Evolutionary conservation across 2,329 filamentous ascomycete species (phyloP), one percentile per base, ranked within the genome.

Genomic region (Phaeosphaeriaceae sp.): DNA sequence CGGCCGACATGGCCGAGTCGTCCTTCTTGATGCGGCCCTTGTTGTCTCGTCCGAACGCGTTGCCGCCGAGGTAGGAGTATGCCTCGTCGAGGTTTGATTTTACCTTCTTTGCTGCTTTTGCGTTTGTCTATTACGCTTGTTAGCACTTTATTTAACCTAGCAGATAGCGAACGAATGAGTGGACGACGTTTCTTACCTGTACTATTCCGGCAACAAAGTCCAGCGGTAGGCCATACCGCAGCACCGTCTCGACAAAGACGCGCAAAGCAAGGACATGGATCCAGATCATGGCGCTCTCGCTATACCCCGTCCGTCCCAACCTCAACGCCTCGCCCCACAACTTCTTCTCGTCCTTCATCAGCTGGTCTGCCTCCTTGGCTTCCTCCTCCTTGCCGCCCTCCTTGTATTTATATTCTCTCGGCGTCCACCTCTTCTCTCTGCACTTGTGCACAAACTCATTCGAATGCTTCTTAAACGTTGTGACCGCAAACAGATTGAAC

Each of bases 191-290:
- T 31, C 70, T 60, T 61, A 96, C 93, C 89, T 92, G 89, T 61
- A 98, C 83, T 66, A 97, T 81, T 17, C 89, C 92, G 67, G 90
- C 91, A 49, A 96, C 89, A 78, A 94, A 99, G 68, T 96, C 91
- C 63, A 97, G 81, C 48, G 95, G 95, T 69, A 99, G 79, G 25
- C 95, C 95, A 74, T 99, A 99, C 65, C 95, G 88, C 73, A 99
- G 82, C n/a, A 99, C 95, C 5, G 93, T 97, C 84, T 99, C 95
- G 20, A 99, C 95, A 78, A 98, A 99, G 20, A 98, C 93, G 53
- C 95, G 85, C 70, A 99, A 81, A 7, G 93, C 91, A 72, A 98
- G 83, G 25, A 97, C 91, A 75, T 99, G 95, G 50, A 96, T 86
- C 92, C 93, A 97, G 53, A 94, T 90, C 92, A 97, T 97, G 65